Evolutionary conservation across 495 filamentous ascomycete genomes (phyloP), one percentile per base, ranked within the genome.

Genomic region (Elasticomyces elasticus): DNA sequence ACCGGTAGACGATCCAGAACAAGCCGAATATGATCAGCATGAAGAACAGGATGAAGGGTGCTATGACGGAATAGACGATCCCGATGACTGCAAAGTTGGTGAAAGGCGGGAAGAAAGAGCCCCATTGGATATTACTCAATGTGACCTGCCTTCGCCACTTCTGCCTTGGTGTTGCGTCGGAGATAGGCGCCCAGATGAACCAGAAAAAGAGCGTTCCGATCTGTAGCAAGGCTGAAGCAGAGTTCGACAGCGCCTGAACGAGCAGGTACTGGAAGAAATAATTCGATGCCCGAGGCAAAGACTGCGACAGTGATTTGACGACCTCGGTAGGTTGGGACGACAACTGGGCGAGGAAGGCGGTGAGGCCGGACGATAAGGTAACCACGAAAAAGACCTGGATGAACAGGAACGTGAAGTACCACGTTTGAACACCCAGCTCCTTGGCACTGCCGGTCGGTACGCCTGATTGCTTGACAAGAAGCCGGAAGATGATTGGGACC

Each of bases 221-320:
- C 62, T 98, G 94, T n/a, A 95, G 74, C 12, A 98, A 74, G 12
- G 87, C 87, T 62, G 87, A 89, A 24, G 91, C 90, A 69, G 88
- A 94, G 61, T 85, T 85, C 54, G 86, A 86, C 62, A 98, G 76
- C 15, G 89, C 87, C 64, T 96, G 94, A 19, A 98, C 80, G 66
- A 97, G 82, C 82, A 98, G 89, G 74, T 98, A 98, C 4, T 87
- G 89, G 73, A 96, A 97, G 73, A 97, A 98, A 69, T 95, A 97
- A 65, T 96, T 94, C 56, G 87, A 84, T 1, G 90, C 87, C 68
- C 82, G 84, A 35, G 92, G 92, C 33, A 98, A 75, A 59, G 91
- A 91, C 26, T 73, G 64, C 1, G 91, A 92, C 50, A 98, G 68
- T n/a, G 87, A 72, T 23, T 80, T 65, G 0, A 78, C 73, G 58